Percentiles rank a stretch among this genome's conserved stretches.
Conservation (phyloP, 1,284 basidiomycete species). For the Ganoderma resinaceum region DNA sequence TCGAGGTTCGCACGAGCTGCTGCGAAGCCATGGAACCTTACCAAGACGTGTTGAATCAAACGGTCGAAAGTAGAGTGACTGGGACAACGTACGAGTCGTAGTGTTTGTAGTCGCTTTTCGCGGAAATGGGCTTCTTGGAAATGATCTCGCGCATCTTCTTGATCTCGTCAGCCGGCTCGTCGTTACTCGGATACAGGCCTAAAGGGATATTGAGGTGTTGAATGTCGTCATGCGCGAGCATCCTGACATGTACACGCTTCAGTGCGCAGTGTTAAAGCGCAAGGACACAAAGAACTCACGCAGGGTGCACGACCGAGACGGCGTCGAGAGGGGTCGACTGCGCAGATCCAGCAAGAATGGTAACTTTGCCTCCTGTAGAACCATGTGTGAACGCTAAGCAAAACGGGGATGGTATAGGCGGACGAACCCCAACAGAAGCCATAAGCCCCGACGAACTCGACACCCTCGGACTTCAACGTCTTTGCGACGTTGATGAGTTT, state of each 20-base stretch:
- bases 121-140: constrained; percentile 57
- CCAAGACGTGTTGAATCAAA: constrained; percentile 11
- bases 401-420: too few relatives aligned
- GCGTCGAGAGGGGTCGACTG: constrained; percentile 53
- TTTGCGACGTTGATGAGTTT: constrained; percentile 57
- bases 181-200: constrained; percentile 66
- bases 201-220: constrained; percentile 60
- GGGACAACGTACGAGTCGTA: constrained; percentile 55
- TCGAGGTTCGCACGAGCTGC: constrained; percentile 73
- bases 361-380: constrained; percentile 58
- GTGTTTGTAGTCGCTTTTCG: constrained; percentile 60
- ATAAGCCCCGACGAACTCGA: constrained; percentile 55
- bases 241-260: constrained; percentile 42
- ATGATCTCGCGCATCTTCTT: constrained; percentile 48
- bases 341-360: constrained; percentile 46
- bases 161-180: constrained; percentile 65
- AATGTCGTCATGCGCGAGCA: constrained; percentile 64
- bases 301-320: constrained; percentile 61
- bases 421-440: constrained; percentile 67
- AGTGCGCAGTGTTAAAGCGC: background rate
- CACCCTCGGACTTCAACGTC: constrained; percentile 53
- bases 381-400: background rate
- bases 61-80: constrained; percentile 11
- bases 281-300: constrained; percentile 44
- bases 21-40: constrained; percentile 76